A percentile compares a stretch with the other conserved stretches of the same genome.
phyloP scores from a whole-genome alignment of 768 basidiomycete species.

The Suillus decipiens region DNA sequence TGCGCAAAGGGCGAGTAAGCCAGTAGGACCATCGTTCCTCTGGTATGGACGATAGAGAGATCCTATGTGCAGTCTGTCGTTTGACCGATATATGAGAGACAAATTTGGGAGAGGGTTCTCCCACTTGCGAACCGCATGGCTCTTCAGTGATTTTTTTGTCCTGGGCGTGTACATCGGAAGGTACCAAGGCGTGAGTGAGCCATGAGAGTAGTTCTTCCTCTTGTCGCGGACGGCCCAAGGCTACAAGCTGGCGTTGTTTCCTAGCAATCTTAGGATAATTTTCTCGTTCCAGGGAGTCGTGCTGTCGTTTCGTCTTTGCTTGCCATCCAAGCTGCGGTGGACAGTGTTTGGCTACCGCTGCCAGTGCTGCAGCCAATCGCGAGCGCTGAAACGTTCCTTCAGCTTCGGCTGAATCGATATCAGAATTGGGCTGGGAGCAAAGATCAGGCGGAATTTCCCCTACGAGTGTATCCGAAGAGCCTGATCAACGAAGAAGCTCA shows the following conservation, averaged over 20 bases:
- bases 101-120: background rate
- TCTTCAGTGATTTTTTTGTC: background rate
- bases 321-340: background rate
- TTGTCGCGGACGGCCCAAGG: conserved; percentile 2
- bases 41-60: conserved; percentile 1
- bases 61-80: too few relatives aligned
- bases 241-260: background rate
- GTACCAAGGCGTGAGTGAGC: conserved; percentile 4
- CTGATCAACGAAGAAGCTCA: background rate
- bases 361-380: background rate
- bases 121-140: too few relatives aligned
- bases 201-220: conserved; percentile 1
- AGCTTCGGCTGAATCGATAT: background rate
- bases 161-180: background rate
- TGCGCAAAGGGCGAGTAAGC: conserved; percentile 13
- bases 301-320: conserved; percentile 4
- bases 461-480: background rate
- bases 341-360: background rate
- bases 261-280: background rate
- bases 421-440: background rate
- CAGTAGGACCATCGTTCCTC: conserved; percentile 4
- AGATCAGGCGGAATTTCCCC: background rate
- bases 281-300: background rate
- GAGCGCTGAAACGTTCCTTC: background rate
- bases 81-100: background rate